Evolutionary conservation across 2,329 filamentous ascomycete species (phyloP), one percentile per base, ranked within the genome.

Genomic region (Ceratocystis eucalypticola): DNA sequence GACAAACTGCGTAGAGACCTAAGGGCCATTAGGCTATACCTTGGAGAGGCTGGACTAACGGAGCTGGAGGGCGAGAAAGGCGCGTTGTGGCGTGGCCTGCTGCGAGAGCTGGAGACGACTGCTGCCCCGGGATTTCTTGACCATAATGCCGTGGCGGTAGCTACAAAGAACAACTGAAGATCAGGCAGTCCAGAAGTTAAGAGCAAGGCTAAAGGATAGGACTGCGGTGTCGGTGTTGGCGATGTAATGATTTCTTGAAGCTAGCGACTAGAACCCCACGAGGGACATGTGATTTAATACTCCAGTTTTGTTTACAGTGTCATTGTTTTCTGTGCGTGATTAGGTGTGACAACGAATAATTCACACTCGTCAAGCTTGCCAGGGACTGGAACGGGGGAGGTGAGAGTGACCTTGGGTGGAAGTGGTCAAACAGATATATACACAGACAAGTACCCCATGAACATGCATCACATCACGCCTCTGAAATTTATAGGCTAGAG

Each of bases 41-140:
- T 72, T 15, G 63, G 67, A 17, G 64, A 59, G 17, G 25, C 57
- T 28, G 67, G 66, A 3, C 67, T 71, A 1, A 48, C n/a, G 10
- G 61, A 66, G n/a, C 33, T 69, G 53, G 50, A 65, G 20, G 70
- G 69, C 1, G 45, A 41, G 3, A 70, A 70, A 30, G 70, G 69
- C 1, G 10, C 12, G 2, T 68, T 72, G 66, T 71, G 70, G 71
- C 65, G 37, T 50, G 65, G 68, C 37, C 59, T 72, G 63, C 67
- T 72, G 66, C 64, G 67, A 17, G 71, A 72, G 46, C 55, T 72
- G 28, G 69, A 70, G 15, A 64, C 44, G 6, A 65, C 41, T 67
- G 25, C 44, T 12, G 59, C 37, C 8, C 55, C 53, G 2, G 57
- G 37, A 15, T 37, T 59, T 15, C 28, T 59, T 59, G 55, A 20